Base-by-base conservation (phyloP, 2,329 filamentous ascomycete genomes). In the Remersonia thermophila region DNA sequence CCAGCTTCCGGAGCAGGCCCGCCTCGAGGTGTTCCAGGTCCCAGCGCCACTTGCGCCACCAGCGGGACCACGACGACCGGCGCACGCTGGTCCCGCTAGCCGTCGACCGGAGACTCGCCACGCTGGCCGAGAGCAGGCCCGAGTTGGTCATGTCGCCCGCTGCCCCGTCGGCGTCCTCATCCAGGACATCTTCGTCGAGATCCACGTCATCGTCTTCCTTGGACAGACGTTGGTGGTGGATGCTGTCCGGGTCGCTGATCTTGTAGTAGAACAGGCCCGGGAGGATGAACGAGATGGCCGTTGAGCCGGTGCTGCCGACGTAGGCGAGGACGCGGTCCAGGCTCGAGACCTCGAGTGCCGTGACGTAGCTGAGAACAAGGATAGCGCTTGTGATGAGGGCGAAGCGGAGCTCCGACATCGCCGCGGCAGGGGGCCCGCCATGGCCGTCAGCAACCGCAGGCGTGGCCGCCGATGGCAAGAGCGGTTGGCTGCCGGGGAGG, bases 211-310 rank as follows among this genome's bases (percentile, higher is more conserved):
- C 91, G 47, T 95, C 85, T 51, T 91, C 86, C 56, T 96, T 96
- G 44, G 85, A 66, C 8, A 96, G 65, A 11, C 81, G 75, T 55
- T 94, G 89, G 50, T 95, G 86, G 44, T 89, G 77, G 18, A 79
- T 71, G 30, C 83, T 89, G 37, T 94, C 81, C 0, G 91, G 91
- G 16, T 84, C 77, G 10, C 85, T 93, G 41, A 98, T 96, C 60
- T 96, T 96, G 63, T 96, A 98, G 60, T 96, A 98, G 58, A 98
- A 98, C 3, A 98, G 62, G 0, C 91, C 91, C 0, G 91, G 91
- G 0, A 98, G 69, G 46, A 98, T 96, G 56, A 98, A 98, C 43
- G 84, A 93, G 51, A 98, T 98, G 42, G 84, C 85, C 0, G 91
- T 98, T 35, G 81, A 89, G 36, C 91, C 91, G 0, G 91, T 98